A percentile compares a stretch with the other conserved stretches of the same genome.
phyloP scores from a whole-genome alignment of 2,329 filamentous ascomycete species.

The Bisporella sp. region DNA sequence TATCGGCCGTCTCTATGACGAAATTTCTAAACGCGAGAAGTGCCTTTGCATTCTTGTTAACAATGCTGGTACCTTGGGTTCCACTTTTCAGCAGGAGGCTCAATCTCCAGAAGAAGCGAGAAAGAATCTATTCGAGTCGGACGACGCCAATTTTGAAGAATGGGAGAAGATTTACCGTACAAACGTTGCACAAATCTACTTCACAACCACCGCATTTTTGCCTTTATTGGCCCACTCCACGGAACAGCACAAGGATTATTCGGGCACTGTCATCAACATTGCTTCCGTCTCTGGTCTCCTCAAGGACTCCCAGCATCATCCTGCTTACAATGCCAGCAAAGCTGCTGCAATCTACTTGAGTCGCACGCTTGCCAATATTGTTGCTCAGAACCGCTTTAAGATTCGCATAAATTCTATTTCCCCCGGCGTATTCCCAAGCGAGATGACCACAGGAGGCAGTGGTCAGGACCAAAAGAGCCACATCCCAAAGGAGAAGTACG shows the following conservation, averaged over 20 bases:
- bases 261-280: constrained; percentile 25
- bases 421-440: constrained; percentile 48
- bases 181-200: constrained; percentile 63
- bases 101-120: constrained; percentile 46
- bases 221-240: constrained; percentile 51
- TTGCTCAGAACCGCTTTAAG: constrained; percentile 39
- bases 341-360: constrained; percentile 47
- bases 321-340: constrained; percentile 36
- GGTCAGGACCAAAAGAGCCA: constrained; percentile 46
- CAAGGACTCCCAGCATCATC: constrained; percentile 22
- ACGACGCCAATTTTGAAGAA: constrained; percentile 50
- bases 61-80: constrained; percentile 50
- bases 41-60: constrained; percentile 52
- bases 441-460: constrained; percentile 48
- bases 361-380: constrained; percentile 45
- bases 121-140: constrained; percentile 58
- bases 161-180: constrained; percentile 70
- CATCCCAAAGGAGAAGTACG: constrained; percentile 44
- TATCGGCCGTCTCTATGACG: constrained; percentile 45
- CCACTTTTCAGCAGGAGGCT: constrained; percentile 25
- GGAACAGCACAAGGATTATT: constrained; percentile 32
- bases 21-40: constrained; percentile 48
- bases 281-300: constrained; percentile 26
- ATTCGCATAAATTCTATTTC: constrained; percentile 51
- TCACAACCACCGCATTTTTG: constrained; percentile 56